These are phyloP conservation scores for Vanrija pseudolonga DNA, from an alignment of 1,284 basidiomycete species.

Conservation along the genomic window DNA sequence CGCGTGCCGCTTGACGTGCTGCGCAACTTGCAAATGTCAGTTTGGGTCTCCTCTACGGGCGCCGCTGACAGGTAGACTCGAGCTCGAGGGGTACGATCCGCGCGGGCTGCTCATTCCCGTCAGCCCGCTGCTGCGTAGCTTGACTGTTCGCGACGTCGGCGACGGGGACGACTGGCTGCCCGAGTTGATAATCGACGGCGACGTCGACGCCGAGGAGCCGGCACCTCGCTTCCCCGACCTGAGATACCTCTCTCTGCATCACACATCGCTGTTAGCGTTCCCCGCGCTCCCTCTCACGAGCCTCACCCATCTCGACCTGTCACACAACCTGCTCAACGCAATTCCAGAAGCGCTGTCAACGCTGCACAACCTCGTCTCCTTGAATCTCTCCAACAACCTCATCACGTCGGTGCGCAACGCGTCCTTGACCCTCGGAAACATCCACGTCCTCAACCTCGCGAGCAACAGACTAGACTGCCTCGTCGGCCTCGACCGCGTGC, in stretches of 20 bases:
- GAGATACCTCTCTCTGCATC: constrained; percentile 38
- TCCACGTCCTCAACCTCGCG: constrained; percentile 71
- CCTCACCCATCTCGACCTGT: constrained; percentile 86
- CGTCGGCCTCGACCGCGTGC: constrained; percentile 84
- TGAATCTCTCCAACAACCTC: constrained; percentile 92
- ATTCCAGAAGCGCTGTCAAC: constrained; percentile 59
- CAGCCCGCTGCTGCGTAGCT: constrained; percentile 34
- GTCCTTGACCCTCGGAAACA: constrained; percentile 71
- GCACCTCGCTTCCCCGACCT: constrained; percentile 43
- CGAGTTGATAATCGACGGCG: constrained; percentile 28
- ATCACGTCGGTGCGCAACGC: constrained; percentile 92
- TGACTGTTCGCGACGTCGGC: constrained; percentile 44
- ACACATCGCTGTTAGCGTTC: constrained; percentile 35
- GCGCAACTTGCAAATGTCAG: constrained; percentile 45
- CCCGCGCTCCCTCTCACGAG: constrained; percentile 67
- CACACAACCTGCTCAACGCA: constrained; percentile 69
- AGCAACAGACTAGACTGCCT: constrained; percentile 87
- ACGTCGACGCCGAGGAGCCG: background rate
- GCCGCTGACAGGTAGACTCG: constrained; percentile 29
- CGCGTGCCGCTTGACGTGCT: constrained; percentile 46
- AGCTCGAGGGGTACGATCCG: constrained; percentile 47
- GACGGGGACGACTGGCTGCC: constrained; percentile 49
- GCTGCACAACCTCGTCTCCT: constrained; percentile 72
- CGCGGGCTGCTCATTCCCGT: constrained; percentile 39
- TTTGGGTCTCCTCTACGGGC: background rate